A percentile compares a stretch with the other conserved stretches of the same genome.
phyloP scores from a whole-genome alignment of 305 asterid genomes.

The Stenogyne calaminthoides region DNA sequence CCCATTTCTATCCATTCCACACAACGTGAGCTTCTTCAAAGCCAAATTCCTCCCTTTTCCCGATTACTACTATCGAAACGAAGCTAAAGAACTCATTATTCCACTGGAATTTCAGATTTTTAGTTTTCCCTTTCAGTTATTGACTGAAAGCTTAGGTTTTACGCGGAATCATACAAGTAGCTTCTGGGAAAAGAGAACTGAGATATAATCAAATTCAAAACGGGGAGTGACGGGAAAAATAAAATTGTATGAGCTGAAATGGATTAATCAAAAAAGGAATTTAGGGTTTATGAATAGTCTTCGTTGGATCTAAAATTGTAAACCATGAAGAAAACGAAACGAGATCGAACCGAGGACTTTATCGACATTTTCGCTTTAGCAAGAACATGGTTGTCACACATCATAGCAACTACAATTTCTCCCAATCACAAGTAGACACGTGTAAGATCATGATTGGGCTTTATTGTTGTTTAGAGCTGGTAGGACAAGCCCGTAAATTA shows the following conservation, averaged over 20 bases:
- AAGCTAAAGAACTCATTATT: slow-evolving; percentile 32
- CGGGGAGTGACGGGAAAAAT: not conserved
- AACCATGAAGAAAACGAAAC: slow-evolving; percentile 14
- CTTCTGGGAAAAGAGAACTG: not conserved
- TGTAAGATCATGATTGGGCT: slow-evolving; percentile 17
- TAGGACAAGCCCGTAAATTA: slow-evolving; percentile 2
- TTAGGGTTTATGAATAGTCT: slow-evolving; percentile 35
- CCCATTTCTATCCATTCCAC: slow-evolving; percentile 38
- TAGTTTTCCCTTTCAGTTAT: not conserved
- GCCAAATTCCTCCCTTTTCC: slow-evolving; percentile 26
- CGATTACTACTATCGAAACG: slow-evolving; percentile 34
- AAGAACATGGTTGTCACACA: too few species aligned
- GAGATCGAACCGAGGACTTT: slow-evolving; percentile 26
- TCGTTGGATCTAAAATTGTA: slow-evolving; percentile 29
- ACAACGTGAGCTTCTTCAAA: slow-evolving; percentile 4
- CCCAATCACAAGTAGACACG: slow-evolving; percentile 15
- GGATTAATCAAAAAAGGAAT: slow-evolving; percentile 8
- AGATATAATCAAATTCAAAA: not conserved
- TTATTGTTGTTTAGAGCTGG: not conserved
- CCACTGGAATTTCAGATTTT: slow-evolving; percentile 17
- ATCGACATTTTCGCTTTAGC: slow-evolving; percentile 23
- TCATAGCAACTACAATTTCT: not conserved
- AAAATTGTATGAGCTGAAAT: not conserved
- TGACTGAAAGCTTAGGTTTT: slow-evolving; percentile 21
- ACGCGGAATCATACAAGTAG: slow-evolving; percentile 25